Base-by-base conservation (phyloP, 2,329 filamentous ascomycete species). In the Lanzia echinophila region DNA sequence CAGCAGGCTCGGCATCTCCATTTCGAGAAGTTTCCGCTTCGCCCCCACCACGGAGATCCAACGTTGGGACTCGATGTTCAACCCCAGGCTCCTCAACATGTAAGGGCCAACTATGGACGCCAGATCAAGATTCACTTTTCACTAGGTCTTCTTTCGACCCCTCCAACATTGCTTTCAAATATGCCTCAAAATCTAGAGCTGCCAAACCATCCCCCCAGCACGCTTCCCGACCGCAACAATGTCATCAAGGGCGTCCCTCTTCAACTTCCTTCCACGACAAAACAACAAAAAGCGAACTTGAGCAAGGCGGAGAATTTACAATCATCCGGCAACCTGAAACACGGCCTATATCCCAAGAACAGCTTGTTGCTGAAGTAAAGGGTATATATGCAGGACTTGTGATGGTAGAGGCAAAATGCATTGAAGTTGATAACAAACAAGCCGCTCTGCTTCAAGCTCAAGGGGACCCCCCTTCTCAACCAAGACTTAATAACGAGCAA, bases 361-460 rank as follows among this genome's bases (percentile, higher is more conserved):
- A 67, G 46, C 52, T 66, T 7, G 63, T 65, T 33, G 63, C 62
- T 3, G 63, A 66, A 53, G 63, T 65, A 6, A 67, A 66, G 45
- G 63, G 63, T 0, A 94, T 94, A 3, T 95, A 96, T 63, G 83
- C 85, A 0, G 90, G 88, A 0, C 71, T 96, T 0, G 84, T 90
- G 0, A 88, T 94, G 82, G 88, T 96, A 0, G 97, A 66, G 82
- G 81, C 22, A 90, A 94, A 62, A 92, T 90, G 92, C 62, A 91
- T 95, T 0, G 86, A 95, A 51, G 85, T 95, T 1, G 88, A 92
- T 61, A 83, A 81, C 43, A 75, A 79, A 45, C 79, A 85, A 62
- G 73, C 75, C 6, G 70, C 73, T 19, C 71, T 74, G 6, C 77
- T 80, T 0, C 79, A 82, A 0, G 77, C 80, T 0, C 79, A 82